These are phyloP conservation scores for Austroboletus eburneus DNA, from an alignment of 768 basidiomycete species.

Conservation along the genomic window DNA sequence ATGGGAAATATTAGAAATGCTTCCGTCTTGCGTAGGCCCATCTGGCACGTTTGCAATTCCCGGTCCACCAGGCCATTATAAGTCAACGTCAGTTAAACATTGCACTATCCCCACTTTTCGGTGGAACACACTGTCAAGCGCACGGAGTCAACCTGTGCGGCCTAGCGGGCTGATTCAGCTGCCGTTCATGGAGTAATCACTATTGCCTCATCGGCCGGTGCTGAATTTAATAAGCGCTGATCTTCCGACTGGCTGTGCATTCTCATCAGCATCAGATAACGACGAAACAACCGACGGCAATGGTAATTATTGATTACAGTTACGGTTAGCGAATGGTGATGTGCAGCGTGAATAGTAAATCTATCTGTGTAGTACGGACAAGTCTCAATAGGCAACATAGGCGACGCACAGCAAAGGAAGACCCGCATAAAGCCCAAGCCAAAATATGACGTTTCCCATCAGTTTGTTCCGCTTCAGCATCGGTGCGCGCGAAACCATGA, in stretches of 20 bases:
- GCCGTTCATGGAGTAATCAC: not conserved
- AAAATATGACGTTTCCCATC: constrained; percentile 84
- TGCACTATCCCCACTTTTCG: not conserved
- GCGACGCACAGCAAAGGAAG: constrained; percentile 91
- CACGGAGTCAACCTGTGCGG: no score
- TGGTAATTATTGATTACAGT: not conserved
- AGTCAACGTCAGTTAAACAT: not conserved
- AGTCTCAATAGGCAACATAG: constrained; percentile 53
- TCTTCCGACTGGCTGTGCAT: no score
- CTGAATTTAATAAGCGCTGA: no score
- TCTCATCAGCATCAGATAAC: not conserved
- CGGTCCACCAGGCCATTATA: no score
- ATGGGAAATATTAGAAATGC: not conserved
- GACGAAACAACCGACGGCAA: no score
- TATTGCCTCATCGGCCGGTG: not conserved
- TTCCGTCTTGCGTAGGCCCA: not conserved
- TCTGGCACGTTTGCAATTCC: not conserved
- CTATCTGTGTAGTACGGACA: constrained; percentile 1
- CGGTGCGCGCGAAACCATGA: constrained; percentile 73
- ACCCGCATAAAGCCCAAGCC: constrained; percentile 88
- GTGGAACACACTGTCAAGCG: no score
- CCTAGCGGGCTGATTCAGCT: not conserved
- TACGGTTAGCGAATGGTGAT: no score
- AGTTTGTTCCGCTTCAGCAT: constrained; percentile 76
- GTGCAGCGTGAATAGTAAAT: not conserved